Conservation (phyloP, 305 asterid species). For the Ilex paraguariensis region DNA sequence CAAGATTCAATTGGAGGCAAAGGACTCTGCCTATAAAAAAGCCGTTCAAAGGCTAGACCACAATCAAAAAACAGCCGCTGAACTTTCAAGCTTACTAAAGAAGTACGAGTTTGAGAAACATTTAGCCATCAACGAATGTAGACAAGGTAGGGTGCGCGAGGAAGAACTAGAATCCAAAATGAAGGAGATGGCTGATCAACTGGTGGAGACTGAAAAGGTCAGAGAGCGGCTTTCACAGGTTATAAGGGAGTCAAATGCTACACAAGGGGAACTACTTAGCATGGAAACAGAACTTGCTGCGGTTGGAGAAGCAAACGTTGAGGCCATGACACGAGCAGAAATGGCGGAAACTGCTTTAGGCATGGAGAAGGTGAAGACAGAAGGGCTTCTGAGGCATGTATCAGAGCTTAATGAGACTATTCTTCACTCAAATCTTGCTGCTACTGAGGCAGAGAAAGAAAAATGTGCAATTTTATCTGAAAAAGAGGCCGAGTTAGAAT, state of each 20-base stretch:
- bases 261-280: conserved; percentile 21
- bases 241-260: conserved; percentile 21
- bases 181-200: conserved; percentile 16
- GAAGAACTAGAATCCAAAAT: conserved; percentile 32
- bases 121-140: conserved; percentile 30
- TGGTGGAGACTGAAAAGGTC: conserved; percentile 18
- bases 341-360: conserved; percentile 17
- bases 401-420: too few relatives aligned
- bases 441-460: too few relatives aligned
- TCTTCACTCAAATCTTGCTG: too few relatives aligned
- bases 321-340: conserved; percentile 20
- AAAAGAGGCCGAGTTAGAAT: conserved; percentile 18
- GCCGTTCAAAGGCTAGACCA: conserved; percentile 40
- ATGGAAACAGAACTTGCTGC: conserved; percentile 24
- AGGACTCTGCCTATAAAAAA: conserved; percentile 50
- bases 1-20: conserved; percentile 45
- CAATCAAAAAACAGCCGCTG: conserved; percentile 36
- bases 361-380: conserved; percentile 27
- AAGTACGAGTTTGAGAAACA: conserved; percentile 43
- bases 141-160: conserved; percentile 20
- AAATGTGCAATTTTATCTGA: not conserved
- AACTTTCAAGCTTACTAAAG: conserved; percentile 33
- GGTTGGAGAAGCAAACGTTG: conserved; percentile 25
- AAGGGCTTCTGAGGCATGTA: conserved; percentile 17
- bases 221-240: conserved; percentile 24